Evolutionary conservation across 1,284 basidiomycete species (phyloP).

Genomic region (Erythrobasidium hasegawianum): DNA sequence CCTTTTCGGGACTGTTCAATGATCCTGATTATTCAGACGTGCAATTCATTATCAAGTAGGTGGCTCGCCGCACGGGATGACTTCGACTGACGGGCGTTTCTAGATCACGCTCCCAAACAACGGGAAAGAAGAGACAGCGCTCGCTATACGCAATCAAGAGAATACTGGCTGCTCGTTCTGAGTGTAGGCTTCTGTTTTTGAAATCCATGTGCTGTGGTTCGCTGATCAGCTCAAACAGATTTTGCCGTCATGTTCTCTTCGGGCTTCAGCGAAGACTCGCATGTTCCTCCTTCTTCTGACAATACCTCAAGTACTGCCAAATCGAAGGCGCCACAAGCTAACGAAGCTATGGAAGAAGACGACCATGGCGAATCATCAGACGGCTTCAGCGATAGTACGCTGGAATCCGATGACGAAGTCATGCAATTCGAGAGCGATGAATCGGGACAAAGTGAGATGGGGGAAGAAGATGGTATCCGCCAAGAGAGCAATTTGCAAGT

Average conservation of each 20-base stretch:
- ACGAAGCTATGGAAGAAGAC: too few relatives aligned
- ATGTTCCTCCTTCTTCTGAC: constrained; percentile 2
- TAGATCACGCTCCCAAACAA: constrained; percentile 23
- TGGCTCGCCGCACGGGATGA: not conserved
- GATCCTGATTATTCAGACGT: constrained; percentile 46
- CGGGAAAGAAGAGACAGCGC: constrained; percentile 36
- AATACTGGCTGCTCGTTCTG: constrained; percentile 48
- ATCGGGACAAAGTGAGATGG: not conserved
- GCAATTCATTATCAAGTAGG: constrained; percentile 43
- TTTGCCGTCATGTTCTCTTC: constrained; percentile 40
- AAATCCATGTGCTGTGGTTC: too few relatives aligned
- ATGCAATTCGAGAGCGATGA: constrained; percentile 22
- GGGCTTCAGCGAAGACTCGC: constrained; percentile 40
- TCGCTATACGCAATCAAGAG: constrained; percentile 50
- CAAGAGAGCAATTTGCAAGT: constrained; percentile 11
- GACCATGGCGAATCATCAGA: constrained; percentile 27
- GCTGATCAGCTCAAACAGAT: not conserved
- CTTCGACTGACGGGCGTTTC: not conserved
- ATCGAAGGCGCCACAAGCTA: not conserved
- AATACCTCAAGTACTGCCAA: not conserved
- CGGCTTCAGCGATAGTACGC: constrained; percentile 34
- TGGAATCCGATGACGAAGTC: constrained; percentile 25
- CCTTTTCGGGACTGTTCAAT: constrained; percentile 46
- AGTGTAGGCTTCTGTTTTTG: too few relatives aligned
- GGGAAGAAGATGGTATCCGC: not conserved